Base-by-base conservation (phyloP, 257 asterid genomes). In the Jaltomata sinuosa region DNA sequence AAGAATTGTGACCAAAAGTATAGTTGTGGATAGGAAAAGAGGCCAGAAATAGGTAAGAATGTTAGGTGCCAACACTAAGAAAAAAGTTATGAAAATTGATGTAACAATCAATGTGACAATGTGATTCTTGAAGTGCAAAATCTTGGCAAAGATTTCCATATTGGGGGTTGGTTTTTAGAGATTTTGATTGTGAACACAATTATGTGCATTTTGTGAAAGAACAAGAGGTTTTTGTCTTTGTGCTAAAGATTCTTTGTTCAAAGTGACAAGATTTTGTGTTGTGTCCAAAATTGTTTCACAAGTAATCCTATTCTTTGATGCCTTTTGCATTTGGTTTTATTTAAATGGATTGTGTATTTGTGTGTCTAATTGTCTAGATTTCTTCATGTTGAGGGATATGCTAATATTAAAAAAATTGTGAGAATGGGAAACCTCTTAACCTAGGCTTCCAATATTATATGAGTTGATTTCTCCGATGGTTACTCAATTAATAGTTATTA, bases 21-120 rank as follows among this genome's bases (percentile, higher is more conserved):
- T 27, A 67, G 91, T 61, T 25, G 92, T 93, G 76, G 94, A 92
- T 82, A 90, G 85, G 52, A 92, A 61, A 81, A 93, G 94, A 25
- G 97, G 94, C 91, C 91, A 91, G 82, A 93, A 93, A 84, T 87
- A 91, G 8, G 85, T 45, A 47, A 93, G 59, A 54, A 93, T 84
- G 61, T 79, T 76, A 9, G 93, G 92, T 54, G 89, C 81, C 16
- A 87, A 12, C 21, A 81, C 52, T 9, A 83, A 49, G 25, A 86
- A 87, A 84, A 65, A 77, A n/a, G 84, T 74, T 45, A 90, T 64
- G 36, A 88, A 62, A 19, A 87, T 34, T 64, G 86, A 80, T 54
- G 86, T 81, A 59, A 84, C 74, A 65, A 87, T 80, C 34, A 87
- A 74, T 31, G 89, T 85, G 68, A 82, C 85, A 59, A 89, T 19